Evolutionary conservation across 108 stramenopile genomes (phyloP), one percentile per base, ranked within the genome.

Genomic region (Heterococcus sp.): DNA sequence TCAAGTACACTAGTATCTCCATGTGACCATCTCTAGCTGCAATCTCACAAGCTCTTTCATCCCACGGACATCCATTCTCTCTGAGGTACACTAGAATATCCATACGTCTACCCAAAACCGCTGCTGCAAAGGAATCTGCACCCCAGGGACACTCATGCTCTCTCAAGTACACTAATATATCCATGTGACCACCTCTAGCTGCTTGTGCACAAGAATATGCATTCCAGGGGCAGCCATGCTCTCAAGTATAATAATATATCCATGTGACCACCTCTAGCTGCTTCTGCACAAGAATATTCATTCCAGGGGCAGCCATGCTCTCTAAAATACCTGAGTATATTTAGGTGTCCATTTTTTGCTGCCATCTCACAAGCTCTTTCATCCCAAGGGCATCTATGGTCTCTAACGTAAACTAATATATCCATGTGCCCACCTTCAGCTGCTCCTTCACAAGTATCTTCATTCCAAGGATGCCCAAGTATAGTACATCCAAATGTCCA

Each of bases 91-190:
- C n/a, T n/a, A 58, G 46, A 14, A 58, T 58, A 21, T 58, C 14
- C 46, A 58, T 8, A 21, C 21, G 46, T 8, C 46, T 21, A 21
- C 46, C 46, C 21, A 14, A 14, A 21, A 21, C 46, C 21, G 46
- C 46, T 21, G 21, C 14, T 8, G 14, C 21, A 39, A 66, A 76
- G 3, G 75, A 37, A n/a, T 2, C 21, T 30, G 3, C 30, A 32
- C 30, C 4, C 75, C 75, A 76, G 5, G 75, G 67, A 28, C 75
- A 76, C 28, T 38, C 75, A 28, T 76, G 30, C 0, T n/a, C n/a
- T n/a, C n/a, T n/a, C n/a, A n/a, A n/a, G n/a, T n/a, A n/a, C n/a
- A n/a, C 2, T 8, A 76, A 2, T 26, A 76, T 28, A 14, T 68
- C 35, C 29, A 76, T 38, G 35, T 58, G 73, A 0, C 73, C 73